Percentiles rank a stretch among this genome's conserved stretches.
Conservation (phyloP, 1,284 basidiomycete species). For the Mycena sp. region DNA sequence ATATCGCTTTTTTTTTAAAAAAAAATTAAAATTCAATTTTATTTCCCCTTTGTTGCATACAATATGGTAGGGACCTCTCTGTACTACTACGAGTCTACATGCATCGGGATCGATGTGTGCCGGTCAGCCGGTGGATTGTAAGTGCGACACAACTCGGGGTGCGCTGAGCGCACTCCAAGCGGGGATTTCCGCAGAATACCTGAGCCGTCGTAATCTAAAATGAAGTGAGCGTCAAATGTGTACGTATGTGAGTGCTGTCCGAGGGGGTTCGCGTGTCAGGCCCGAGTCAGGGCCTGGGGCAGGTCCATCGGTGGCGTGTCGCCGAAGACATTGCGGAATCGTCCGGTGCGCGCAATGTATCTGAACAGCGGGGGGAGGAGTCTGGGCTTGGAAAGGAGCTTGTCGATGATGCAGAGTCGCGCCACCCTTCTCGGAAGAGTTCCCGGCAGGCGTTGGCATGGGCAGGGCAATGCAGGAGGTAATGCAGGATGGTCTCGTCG, state of each 20-base stretch:
- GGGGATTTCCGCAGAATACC: not conserved
- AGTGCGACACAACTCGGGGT: not conserved
- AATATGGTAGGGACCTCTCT: too few relatives aligned
- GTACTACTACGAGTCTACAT: not conserved
- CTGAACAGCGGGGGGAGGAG: constrained; percentile 1
- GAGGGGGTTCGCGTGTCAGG: not conserved
- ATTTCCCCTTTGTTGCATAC: not conserved
- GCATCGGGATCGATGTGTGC: too few relatives aligned
- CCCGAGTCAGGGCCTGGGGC: not conserved
- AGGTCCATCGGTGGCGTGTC: not conserved
- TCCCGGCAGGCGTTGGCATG: not conserved
- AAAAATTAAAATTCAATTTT: too few relatives aligned
- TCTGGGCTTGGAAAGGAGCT: not conserved
- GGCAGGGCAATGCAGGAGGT: constrained; percentile 15
- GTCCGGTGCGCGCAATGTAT: constrained; percentile 1
- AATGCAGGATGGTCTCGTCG: constrained; percentile 20
- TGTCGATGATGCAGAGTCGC: not conserved
- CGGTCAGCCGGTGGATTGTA: too few relatives aligned
- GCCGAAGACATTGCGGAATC: not conserved
- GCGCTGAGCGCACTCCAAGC: not conserved
- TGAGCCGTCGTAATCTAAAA: not conserved
- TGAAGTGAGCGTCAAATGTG: not conserved
- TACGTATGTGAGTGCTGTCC: too few relatives aligned
- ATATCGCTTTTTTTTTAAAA: too few relatives aligned
- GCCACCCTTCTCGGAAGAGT: not conserved